Base-by-base conservation (phyloP, 225 moss, liverwort and hornwort species). In the Straminergon stramineum region DNA sequence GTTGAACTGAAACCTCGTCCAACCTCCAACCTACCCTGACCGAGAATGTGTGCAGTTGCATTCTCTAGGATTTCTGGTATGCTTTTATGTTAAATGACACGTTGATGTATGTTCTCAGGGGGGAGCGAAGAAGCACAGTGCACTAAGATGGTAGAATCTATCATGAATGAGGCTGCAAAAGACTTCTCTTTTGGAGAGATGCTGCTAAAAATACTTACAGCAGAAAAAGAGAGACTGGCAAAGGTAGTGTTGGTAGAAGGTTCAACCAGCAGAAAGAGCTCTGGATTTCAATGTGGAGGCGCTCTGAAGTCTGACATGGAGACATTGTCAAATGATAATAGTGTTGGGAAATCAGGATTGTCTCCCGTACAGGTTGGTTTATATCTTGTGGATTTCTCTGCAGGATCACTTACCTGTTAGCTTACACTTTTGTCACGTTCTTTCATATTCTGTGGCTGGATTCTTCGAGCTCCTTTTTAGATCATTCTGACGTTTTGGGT, bases 151-250 rank as follows among this genome's bases (percentile, higher is more conserved):
- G 71, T 97, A 84, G 92, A 92, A 55, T 90, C 88, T 60, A 91
- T 95, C 71, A 90, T 89, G 88, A 93, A 88, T 34, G 97, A 97
- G 85, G 92, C 95, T 79, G 78, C 90, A 11, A 94, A 93, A 84
- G 95, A 98, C 77, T 79, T 87, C 17, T 66, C 92, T 61, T 92
- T 91, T 68, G 96, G 97, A 80, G 95, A 96, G 69, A 94, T 95
- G 92, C 80, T 98, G 86, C 80, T 96, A 43, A 97, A 95, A 90
- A 91, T 98, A 80, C 91, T 97, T 60, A 66, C 91, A 31, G 89
- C 92, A 86, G 98, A 98, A 89, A 95, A 94, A 92, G 90, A 94
- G 89, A 96, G 92, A 90, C 88, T 98, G 69, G 91, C 93, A 45
- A 92, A 86, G 81, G 48, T 94, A 84, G 91, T 97, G 35, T 85